A percentile compares a stretch with the other conserved stretches of the same genome.
These are phyloP conservation scores for Chlamydomonas incerta DNA, from an alignment of 139 green algal species.

Conservation along the genomic window DNA sequence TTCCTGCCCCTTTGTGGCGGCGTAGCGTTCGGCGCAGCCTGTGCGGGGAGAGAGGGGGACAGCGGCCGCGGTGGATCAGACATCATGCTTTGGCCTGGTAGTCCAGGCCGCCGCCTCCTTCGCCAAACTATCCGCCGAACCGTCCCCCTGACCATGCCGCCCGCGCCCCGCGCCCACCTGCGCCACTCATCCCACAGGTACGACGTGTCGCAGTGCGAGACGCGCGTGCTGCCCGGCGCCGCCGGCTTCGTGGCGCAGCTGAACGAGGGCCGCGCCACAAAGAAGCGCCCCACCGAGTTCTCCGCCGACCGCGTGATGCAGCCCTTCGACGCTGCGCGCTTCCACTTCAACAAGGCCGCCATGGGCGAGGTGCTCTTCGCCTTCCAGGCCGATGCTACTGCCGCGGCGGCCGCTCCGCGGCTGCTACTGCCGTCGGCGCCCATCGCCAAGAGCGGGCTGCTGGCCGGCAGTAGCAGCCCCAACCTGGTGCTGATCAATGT, in stretches of 20 bases:
- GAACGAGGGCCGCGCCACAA: constrained; percentile 94
- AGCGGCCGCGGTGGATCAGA: too few relatives aligned
- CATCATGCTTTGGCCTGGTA: too few relatives aligned
- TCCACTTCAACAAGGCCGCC: constrained; percentile 98
- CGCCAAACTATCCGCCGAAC: too few relatives aligned
- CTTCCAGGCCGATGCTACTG: constrained; percentile 72
- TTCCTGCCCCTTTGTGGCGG: too few relatives aligned
- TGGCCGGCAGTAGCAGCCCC: constrained; percentile 56
- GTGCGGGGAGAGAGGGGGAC: too few relatives aligned
- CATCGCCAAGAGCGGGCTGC: constrained; percentile 5
- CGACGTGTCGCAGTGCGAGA: constrained; percentile 92
- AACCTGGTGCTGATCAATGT: constrained; percentile 97
- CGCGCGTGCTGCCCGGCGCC: constrained; percentile 84
- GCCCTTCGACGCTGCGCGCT: constrained; percentile 94
- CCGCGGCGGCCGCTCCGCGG: background rate
- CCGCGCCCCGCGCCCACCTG: background rate
- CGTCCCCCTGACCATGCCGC: too few relatives aligned
- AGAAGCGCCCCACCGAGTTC: constrained; percentile 99
- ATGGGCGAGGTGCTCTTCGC: constrained; percentile 93
- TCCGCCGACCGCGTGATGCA: constrained; percentile 92
- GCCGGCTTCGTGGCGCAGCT: constrained; percentile 87
- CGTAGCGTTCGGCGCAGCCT: too few relatives aligned
- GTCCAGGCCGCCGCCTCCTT: too few relatives aligned
- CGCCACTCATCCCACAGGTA: constrained; percentile 78
- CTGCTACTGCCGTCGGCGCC: background rate